Conservation (phyloP, 306 rosid genomes). For the Vicia faba region DNA sequence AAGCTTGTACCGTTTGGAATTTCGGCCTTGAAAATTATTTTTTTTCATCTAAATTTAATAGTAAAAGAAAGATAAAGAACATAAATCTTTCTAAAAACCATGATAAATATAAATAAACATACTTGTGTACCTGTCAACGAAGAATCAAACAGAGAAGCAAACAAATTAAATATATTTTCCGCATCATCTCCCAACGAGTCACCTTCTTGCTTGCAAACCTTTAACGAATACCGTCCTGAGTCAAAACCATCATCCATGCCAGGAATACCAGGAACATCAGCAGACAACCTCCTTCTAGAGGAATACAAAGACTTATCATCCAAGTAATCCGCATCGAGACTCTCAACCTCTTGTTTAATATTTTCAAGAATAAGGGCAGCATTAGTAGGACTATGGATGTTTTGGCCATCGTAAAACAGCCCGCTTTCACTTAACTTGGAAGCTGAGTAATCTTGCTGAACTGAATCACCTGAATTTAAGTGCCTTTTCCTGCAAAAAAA, state of each 20-base stretch:
- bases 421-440: conserved; percentile 63
- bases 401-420: conserved; percentile 68
- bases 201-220: conserved; percentile 69
- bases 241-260: conserved; percentile 57
- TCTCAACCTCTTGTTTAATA: conserved; percentile 75
- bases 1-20: conserved; percentile 17
- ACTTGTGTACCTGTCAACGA: conserved; percentile 70
- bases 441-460: conserved; percentile 52
- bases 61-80: conserved; percentile 20
- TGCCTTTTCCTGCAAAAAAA: conserved; percentile 73
- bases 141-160: conserved; percentile 85
- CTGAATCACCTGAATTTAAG: conserved; percentile 52
- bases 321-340: conserved; percentile 50
- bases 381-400: conserved; percentile 84
- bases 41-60: conserved; percentile 23
- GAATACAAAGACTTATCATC: conserved; percentile 55
- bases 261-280: conserved; percentile 52
- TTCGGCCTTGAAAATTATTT: conserved; percentile 25
- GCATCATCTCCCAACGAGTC: conserved; percentile 65
- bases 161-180: conserved; percentile 63
- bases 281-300: conserved; percentile 55
- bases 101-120: conserved; percentile 4
- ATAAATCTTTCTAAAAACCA: conserved; percentile 5
- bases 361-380: conserved; percentile 90
- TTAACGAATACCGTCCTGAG: conserved; percentile 60